A percentile compares a stretch with the other conserved stretches of the same genome.
These are phyloP conservation scores for Ampelomyces quisqualis DNA, from an alignment of 2,329 filamentous ascomycete species.

Conservation along the genomic window DNA sequence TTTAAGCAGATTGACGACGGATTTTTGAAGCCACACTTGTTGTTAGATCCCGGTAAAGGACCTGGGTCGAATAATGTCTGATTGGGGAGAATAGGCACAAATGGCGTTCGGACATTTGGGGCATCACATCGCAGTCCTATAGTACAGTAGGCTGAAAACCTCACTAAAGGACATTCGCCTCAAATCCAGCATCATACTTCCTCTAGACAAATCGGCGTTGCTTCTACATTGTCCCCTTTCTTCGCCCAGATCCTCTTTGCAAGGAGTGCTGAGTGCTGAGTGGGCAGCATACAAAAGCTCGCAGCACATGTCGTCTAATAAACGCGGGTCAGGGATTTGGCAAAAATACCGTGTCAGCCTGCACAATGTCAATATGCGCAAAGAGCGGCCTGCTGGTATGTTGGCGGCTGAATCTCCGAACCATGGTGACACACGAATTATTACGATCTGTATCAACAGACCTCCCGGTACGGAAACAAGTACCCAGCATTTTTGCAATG, in stretches of 20 bases:
- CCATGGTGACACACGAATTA: constrained; percentile 3
- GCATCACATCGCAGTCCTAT: constrained; percentile 4
- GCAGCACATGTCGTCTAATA: too few species aligned
- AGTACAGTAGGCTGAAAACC: background rate
- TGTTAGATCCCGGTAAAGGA: constrained; percentile 66
- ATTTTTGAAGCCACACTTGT: constrained; percentile 87
- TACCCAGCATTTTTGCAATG: too few species aligned
- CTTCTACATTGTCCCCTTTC: too few species aligned
- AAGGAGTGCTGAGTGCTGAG: too few species aligned
- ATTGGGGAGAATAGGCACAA: constrained; percentile 16
- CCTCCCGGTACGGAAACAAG: too few species aligned
- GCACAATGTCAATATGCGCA: constrained; percentile 3
- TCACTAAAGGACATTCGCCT: background rate
- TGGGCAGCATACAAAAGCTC: background rate
- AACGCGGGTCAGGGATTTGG: background rate
- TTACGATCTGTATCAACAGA: background rate
- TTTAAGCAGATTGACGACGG: constrained; percentile 94
- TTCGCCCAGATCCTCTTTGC: too few species aligned
- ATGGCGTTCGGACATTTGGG: constrained; percentile 19
- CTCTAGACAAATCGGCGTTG: too few species aligned
- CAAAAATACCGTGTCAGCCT: background rate
- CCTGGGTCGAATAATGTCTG: constrained; percentile 41
- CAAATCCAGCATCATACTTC: too few species aligned
- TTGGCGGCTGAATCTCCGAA: constrained; percentile 2
- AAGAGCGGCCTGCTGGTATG: constrained; percentile 4